These are phyloP conservation scores for Tetradesmus obliquus DNA, from an alignment of 139 green algal genomes.

Conservation along the genomic window DNA sequence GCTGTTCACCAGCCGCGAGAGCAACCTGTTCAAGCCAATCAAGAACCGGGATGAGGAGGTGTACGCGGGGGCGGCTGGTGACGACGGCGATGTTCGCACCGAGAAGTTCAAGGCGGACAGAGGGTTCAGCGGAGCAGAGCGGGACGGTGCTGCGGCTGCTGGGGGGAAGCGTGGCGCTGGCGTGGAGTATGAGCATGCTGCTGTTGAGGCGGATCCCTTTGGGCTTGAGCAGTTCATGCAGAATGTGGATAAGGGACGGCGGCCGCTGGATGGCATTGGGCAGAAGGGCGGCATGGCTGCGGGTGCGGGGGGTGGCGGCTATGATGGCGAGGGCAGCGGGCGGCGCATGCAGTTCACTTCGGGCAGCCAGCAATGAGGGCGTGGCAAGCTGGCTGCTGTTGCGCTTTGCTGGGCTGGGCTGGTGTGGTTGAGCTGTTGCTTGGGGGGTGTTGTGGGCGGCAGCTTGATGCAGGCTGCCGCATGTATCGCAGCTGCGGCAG, in stretches of 20 bases:
- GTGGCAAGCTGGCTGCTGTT: background rate
- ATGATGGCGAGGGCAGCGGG: conserved; percentile 50
- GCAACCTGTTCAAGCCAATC: conserved; percentile 73
- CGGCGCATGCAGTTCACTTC: conserved; percentile 62
- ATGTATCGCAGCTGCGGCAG: too few species aligned
- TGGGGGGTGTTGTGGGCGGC: too few species aligned
- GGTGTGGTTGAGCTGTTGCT: background rate
- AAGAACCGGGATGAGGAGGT: conserved; percentile 66
- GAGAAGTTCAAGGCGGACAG: conserved; percentile 92
- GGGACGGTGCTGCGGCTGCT: conserved; percentile 46
- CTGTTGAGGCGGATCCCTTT: conserved; percentile 93
- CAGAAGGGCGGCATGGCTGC: conserved; percentile 75
- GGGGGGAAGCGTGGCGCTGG: conserved; percentile 40
- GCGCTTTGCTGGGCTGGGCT: background rate
- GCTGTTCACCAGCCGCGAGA: conserved; percentile 87
- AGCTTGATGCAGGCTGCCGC: too few species aligned
- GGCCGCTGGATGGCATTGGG: conserved; percentile 75
- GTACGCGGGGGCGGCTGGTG: conserved; percentile 47
- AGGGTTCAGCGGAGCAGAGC: conserved; percentile 80
- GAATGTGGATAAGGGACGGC: conserved; percentile 68
- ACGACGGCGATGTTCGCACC: conserved; percentile 64
- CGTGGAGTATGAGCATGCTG: conserved; percentile 92
- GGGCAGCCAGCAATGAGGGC: conserved; percentile 30
- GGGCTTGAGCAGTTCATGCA: conserved; percentile 93
- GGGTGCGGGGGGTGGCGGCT: conserved; percentile 65